phyloP scores from a whole-genome alignment of 352 stramenopile genomes.

The Globisporangium cylindrosporum region DNA sequence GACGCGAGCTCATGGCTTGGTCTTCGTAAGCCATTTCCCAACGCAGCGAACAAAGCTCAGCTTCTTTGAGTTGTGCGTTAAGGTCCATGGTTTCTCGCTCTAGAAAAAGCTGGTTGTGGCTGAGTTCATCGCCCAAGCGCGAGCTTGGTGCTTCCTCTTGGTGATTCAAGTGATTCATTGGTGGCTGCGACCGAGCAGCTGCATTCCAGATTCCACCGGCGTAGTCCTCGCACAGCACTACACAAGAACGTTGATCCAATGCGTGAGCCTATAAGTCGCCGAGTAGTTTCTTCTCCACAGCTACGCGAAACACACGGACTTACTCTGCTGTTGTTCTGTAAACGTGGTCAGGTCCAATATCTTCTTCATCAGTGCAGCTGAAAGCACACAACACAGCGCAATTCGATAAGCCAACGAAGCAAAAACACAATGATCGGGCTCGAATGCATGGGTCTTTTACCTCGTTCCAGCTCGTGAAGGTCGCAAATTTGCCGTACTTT shows the following conservation, averaged over 20 bases:
- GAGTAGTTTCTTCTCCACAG: background rate
- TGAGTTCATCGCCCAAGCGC: background rate
- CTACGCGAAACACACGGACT: background rate
- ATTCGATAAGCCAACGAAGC: background rate
- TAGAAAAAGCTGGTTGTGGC: background rate
- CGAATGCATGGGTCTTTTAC: background rate
- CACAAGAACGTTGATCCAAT: background rate
- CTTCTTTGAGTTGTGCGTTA: conserved; percentile 30
- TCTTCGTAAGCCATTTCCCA: conserved; percentile 39
- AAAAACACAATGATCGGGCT: too few species aligned
- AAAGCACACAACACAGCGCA: too few species aligned
- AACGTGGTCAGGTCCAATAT: background rate
- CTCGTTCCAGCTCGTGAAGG: conserved; percentile 5
- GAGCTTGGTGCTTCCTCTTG: background rate
- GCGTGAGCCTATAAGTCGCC: background rate
- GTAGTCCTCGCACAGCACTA: conserved; percentile 10
- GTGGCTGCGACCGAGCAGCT: background rate
- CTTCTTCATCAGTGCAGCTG: background rate
- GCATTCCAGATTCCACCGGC: background rate
- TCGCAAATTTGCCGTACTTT: conserved; percentile 20
- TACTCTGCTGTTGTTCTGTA: conserved; percentile 7
- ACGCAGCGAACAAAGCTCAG: conserved; percentile 34
- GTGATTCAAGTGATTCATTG: background rate
- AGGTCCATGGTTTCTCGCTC: conserved; percentile 30
- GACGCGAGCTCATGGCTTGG: conserved; percentile 23